Percentiles rank a stretch among this genome's conserved stretches.
Evolutionary conservation across 2,329 filamentous ascomycete species (phyloP).

Genomic region (Neonectria faginata): DNA sequence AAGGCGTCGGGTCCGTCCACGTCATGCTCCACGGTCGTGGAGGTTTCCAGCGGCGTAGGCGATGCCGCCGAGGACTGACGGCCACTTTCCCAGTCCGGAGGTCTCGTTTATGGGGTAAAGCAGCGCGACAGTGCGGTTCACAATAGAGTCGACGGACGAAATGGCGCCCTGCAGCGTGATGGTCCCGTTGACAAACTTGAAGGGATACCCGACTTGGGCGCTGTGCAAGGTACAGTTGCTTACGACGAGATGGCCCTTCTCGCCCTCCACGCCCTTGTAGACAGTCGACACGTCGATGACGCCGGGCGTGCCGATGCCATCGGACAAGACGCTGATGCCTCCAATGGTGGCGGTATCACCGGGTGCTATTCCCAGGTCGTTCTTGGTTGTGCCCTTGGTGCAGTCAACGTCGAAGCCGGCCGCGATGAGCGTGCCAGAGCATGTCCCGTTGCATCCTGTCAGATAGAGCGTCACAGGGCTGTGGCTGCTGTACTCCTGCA

Average conservation of each 20-base stretch:
- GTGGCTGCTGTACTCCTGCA: slow-evolving; percentile 16
- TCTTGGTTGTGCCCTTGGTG: neutral
- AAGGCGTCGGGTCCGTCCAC: slow-evolving; percentile 15
- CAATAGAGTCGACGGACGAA: neutral
- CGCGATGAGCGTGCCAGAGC: slow-evolving; percentile 14
- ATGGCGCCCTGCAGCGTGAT: neutral
- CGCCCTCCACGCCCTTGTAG: slow-evolving; percentile 5
- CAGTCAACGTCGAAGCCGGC: slow-evolving; percentile 18
- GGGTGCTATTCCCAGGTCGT: neutral
- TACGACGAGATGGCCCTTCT: slow-evolving; percentile 12
- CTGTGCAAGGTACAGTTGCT: slow-evolving; percentile 20
- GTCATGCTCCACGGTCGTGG: slow-evolving; percentile 16
- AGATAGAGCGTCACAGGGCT: neutral
- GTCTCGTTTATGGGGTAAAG: slow-evolving; percentile 5
- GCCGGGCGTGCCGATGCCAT: neutral
- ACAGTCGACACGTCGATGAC: slow-evolving; percentile 7
- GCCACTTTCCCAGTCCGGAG: slow-evolving; percentile 3
- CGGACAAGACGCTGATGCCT: neutral
- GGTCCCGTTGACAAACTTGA: slow-evolving; percentile 15
- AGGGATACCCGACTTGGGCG: slow-evolving; percentile 14
- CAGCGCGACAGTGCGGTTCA: slow-evolving; percentile 6
- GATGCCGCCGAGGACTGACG: slow-evolving; percentile 14
- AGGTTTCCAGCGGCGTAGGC: slow-evolving; percentile 12
- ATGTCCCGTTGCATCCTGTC: slow-evolving; percentile 14
- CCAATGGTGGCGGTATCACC: slow-evolving; percentile 13